Percentiles rank a stretch among this genome's conserved stretches.
These are phyloP conservation scores for Podospora didyma DNA, from an alignment of 495 filamentous ascomycete species.

Conservation along the genomic window DNA sequence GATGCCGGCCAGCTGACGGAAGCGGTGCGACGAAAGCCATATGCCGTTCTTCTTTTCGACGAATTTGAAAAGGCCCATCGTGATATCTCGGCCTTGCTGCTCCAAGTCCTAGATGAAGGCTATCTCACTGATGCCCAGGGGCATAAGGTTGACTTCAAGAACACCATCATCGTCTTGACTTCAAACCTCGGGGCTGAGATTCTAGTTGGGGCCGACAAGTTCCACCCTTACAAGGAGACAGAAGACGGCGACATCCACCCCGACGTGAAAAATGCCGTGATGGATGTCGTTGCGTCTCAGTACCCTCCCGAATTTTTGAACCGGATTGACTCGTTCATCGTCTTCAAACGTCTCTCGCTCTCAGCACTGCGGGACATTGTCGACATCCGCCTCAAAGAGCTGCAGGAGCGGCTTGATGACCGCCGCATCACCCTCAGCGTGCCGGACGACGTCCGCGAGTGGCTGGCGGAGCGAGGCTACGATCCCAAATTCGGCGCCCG, in stretches of 20 bases:
- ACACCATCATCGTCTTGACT: constrained; percentile 93
- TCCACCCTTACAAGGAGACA: constrained; percentile 56
- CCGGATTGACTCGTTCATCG: constrained; percentile 92
- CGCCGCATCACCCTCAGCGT: constrained; percentile 76
- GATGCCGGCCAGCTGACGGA: constrained; percentile 96
- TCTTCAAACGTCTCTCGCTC: constrained; percentile 80
- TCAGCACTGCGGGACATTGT: constrained; percentile 86
- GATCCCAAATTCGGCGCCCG: constrained; percentile 88
- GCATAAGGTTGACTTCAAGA: constrained; percentile 92
- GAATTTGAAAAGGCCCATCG: constrained; percentile 97
- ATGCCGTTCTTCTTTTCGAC: constrained; percentile 91
- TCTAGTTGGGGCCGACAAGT: constrained; percentile 55
- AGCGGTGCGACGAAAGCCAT: constrained; percentile 90
- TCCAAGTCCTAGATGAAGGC: constrained; percentile 95
- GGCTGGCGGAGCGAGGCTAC: constrained; percentile 85
- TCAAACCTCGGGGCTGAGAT: constrained; percentile 85
- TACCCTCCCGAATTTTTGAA: constrained; percentile 97
- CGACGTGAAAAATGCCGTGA: constrained; percentile 69
- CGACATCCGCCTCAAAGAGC: constrained; percentile 82
- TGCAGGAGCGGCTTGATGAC: constrained; percentile 80
- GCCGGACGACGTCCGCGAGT: constrained; percentile 65
- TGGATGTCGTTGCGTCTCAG: constrained; percentile 74
- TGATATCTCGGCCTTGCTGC: constrained; percentile 88
- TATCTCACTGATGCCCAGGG: constrained; percentile 94
- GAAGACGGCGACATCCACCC: constrained; percentile 61